phyloP scores from a whole-genome alignment of 495 filamentous ascomycete genomes.

The Talaromyces proteolyticus region DNA sequence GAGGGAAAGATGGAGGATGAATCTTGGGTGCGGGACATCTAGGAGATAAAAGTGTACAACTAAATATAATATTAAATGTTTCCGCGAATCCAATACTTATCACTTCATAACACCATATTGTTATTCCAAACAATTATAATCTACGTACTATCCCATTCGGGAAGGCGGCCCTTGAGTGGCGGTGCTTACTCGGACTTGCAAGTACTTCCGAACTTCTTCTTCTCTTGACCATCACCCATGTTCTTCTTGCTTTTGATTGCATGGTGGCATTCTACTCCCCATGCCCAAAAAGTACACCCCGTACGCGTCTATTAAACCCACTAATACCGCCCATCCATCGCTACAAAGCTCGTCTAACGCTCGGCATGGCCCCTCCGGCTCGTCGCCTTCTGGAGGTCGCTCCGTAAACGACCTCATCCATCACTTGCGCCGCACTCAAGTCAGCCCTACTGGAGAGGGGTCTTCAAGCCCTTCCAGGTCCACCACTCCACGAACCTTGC shows the following conservation, averaged over 20 bases:
- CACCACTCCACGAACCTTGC: constrained; percentile 36
- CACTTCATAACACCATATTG: no score
- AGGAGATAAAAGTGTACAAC: constrained; percentile 10
- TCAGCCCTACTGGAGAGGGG: constrained; percentile 13
- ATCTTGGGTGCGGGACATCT: constrained; percentile 57
- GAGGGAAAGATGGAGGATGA: constrained; percentile 60
- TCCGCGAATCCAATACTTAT: no score
- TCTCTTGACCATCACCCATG: constrained; percentile 5
- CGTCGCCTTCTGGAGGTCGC: constrained; percentile 10
- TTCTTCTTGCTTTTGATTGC: constrained; percentile 2
- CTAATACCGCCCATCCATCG: constrained; percentile 31
- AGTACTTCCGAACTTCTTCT: background rate
- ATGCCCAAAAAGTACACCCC: constrained; percentile 45
- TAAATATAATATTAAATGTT: background rate
- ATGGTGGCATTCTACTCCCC: constrained; percentile 9
- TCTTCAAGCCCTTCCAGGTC: constrained; percentile 9
- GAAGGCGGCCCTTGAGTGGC: background rate
- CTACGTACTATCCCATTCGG: background rate
- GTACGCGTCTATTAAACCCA: constrained; percentile 24
- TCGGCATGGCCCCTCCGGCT: constrained; percentile 21
- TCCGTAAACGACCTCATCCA: constrained; percentile 45
- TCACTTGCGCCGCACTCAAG: constrained; percentile 43
- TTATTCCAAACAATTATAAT: background rate
- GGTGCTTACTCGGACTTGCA: background rate
- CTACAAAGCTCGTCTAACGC: constrained; percentile 18